phyloP scores from a whole-genome alignment of 2,329 filamentous ascomycete genomes.

The Tympanopsis confertula region DNA sequence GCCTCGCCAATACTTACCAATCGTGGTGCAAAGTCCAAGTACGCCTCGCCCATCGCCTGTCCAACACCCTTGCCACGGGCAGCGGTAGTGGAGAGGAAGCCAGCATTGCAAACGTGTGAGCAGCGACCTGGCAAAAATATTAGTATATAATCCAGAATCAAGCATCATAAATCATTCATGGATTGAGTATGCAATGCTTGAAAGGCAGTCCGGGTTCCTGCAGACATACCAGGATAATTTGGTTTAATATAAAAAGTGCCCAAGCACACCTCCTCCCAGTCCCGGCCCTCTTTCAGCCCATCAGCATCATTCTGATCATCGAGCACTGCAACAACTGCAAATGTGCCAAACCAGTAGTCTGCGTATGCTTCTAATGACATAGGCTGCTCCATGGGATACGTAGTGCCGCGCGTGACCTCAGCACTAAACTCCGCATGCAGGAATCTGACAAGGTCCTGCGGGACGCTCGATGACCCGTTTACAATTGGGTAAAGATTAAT shows the following conservation, averaged over 20 bases:
- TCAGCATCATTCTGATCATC: conserved; percentile 21
- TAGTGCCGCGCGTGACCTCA: conserved; percentile 19
- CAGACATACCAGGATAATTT: conserved; percentile 22
- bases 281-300: conserved; percentile 5
- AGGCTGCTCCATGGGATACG: conserved; percentile 22
- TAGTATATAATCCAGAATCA: no score
- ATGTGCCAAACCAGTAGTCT: conserved; percentile 23
- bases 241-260: conserved; percentile 26
- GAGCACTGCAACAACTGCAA: conserved; percentile 17
- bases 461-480: not conserved
- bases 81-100: conserved; percentile 18
- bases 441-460: conserved; percentile 10
- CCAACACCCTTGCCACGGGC: conserved; percentile 20
- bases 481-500: not conserved
- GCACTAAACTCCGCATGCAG: conserved; percentile 18
- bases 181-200: no score
- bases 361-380: conserved; percentile 16
- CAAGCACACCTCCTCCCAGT: conserved; percentile 20
- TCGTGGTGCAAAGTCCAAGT: conserved; percentile 20
- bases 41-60: conserved; percentile 19
- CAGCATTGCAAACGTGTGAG: conserved; percentile 23
- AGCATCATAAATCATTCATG: no score
- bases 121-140: conserved; percentile 15
- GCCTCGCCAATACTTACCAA: conserved; percentile 19
- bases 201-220: no score